Conservation (phyloP, 257 asterid genomes). For the Buddleja alternifolia region DNA sequence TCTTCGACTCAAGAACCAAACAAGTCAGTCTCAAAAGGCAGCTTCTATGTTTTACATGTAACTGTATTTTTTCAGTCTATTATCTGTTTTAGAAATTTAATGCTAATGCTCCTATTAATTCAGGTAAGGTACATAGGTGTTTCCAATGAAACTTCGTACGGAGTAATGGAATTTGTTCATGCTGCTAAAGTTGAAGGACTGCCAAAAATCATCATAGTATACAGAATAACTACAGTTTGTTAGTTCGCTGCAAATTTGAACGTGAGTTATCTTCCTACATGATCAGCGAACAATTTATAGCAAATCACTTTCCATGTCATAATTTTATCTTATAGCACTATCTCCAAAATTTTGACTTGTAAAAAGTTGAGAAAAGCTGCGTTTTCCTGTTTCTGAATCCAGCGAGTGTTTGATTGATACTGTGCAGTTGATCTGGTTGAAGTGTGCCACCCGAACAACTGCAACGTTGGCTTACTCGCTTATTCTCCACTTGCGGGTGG, state of each 20-base stretch:
- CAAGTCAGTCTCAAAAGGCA: background rate
- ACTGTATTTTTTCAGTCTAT: too few relatives aligned
- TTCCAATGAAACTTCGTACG: conserved; percentile 94
- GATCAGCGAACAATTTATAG: too few relatives aligned
- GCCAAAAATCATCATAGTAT: conserved; percentile 91
- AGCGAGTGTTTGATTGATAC: too few relatives aligned
- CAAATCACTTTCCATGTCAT: background rate
- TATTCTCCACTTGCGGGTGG: conserved; percentile 94
- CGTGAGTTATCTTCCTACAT: conserved; percentile 46
- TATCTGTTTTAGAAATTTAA: conserved; percentile 11
- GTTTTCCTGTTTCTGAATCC: too few relatives aligned
- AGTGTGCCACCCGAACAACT: conserved; percentile 90
- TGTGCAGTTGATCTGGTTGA: conserved; percentile 85
- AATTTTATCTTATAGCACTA: background rate
- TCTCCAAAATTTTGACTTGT: too few relatives aligned
- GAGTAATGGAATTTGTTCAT: conserved; percentile 91
- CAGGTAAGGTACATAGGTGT: conserved; percentile 95
- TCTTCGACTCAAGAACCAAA: conserved; percentile 2
- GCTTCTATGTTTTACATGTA: background rate
- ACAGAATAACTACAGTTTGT: conserved; percentile 82
- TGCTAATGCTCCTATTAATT: conserved; percentile 21
- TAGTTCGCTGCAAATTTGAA: conserved; percentile 83
- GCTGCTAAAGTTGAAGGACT: conserved; percentile 88
- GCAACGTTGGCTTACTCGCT: conserved; percentile 86
- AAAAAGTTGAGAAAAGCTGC: too few relatives aligned